A percentile compares a stretch with the other conserved stretches of the same genome.
Evolutionary conservation across 495 filamentous ascomycete species (phyloP).

Genomic region (Trichoderma virens): DNA sequence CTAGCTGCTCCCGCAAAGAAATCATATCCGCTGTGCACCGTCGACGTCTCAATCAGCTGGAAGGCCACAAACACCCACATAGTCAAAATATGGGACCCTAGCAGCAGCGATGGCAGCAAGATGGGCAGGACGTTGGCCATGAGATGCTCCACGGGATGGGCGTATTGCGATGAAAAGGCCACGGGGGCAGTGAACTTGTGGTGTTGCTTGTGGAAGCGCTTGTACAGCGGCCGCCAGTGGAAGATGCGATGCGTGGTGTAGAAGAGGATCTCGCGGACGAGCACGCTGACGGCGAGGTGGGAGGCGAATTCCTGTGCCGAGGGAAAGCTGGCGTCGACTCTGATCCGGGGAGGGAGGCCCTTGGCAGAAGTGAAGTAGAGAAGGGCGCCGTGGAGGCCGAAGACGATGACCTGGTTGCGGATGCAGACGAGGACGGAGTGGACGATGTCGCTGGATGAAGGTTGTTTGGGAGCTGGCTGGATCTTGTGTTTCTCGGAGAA

Average conservation of each 20-base stretch:
- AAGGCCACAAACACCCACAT: slow-evolving; percentile 42
- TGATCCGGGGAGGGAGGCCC: slow-evolving; percentile 28
- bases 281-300: slow-evolving; percentile 38
- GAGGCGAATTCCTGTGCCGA: slow-evolving; percentile 24
- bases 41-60: slow-evolving; percentile 41
- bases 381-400: slow-evolving; percentile 28
- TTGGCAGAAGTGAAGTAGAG: slow-evolving; percentile 16
- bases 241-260: slow-evolving; percentile 50
- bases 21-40: slow-evolving; percentile 51
- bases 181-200: slow-evolving; percentile 53
- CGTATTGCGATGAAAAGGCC: slow-evolving; percentile 50
- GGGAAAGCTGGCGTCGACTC: slow-evolving; percentile 28
- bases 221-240: slow-evolving; percentile 43
- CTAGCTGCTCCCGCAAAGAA: slow-evolving; percentile 34
- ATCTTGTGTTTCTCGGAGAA: slow-evolving; percentile 50
- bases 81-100: slow-evolving; percentile 41
- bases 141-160: slow-evolving; percentile 51
- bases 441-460: slow-evolving; percentile 34
- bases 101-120: slow-evolving; percentile 40
- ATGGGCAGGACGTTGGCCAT: slow-evolving; percentile 48
- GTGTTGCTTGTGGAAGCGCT: slow-evolving; percentile 47
- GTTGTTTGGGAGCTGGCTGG: slow-evolving; percentile 44
- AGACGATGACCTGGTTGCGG: slow-evolving; percentile 39
- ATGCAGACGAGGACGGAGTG: slow-evolving; percentile 39
- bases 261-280: slow-evolving; percentile 46